Evolutionary conservation across 1,284 basidiomycete genomes (phyloP), one percentile per base, ranked within the genome.

Genomic region (Puccinia polysora): DNA sequence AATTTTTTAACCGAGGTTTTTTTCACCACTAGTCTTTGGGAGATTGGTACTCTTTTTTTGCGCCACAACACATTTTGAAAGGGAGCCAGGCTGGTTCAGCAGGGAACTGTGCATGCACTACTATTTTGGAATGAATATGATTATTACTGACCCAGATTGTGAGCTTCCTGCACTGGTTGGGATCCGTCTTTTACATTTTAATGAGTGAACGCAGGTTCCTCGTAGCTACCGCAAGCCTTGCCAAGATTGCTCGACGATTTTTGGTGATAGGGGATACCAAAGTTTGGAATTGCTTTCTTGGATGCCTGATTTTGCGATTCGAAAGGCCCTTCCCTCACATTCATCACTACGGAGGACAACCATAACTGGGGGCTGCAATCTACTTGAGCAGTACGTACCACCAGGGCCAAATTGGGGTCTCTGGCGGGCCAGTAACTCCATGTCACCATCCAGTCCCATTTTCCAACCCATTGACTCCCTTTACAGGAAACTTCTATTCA

Each of bases 1-100:
- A 8, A 74, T 8, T 4, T 74, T 59, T 7, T 75, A 58, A 0
- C 43, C 1, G 28, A 52, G 8, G 43, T 28, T 62, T 62, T 43
- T 62, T 62, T 62, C 59, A 62, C 59, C 32, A 49, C 43, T 23
- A 47, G 1, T 32, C 59, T 47, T 30, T 47, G 40, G 47, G 32
- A 47, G 32, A 62, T 62, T 3, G 59, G 38, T 32, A 32, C 1
- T 40, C 6, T 25, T 47, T 49, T 4, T 62, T 62, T 49, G 1
- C 47, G 5, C 14, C 23, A 6, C 40, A 15, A 34, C 38, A 8
- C 18, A 60, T 7, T 23, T 23, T 23, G 3, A 25, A 15, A 62
- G 47, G 15, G 5, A 49, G 23, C 18, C 47, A n/a, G 15, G 14
- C 7, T 28, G n/a, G n/a, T n/a, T n/a, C n/a, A n/a, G n/a, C n/a